Evolutionary conservation across 2,329 filamentous ascomycete species (phyloP).

Genomic region (Talaromyces sp.): DNA sequence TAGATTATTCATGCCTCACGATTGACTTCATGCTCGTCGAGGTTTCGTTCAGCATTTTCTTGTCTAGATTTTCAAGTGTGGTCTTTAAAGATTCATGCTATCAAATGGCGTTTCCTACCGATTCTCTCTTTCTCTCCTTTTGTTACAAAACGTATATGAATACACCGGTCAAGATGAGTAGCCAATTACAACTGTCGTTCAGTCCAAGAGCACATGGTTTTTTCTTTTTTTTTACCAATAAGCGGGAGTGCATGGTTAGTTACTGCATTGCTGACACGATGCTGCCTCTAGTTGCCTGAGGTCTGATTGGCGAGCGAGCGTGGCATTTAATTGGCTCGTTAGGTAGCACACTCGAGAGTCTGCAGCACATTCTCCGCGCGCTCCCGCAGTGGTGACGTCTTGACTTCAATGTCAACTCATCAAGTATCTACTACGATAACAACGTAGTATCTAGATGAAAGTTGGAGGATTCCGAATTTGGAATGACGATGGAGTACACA

Average conservation of each 20-base stretch:
- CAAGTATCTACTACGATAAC: too few relatives aligned
- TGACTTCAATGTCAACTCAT: background rate
- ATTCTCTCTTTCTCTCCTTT: background rate
- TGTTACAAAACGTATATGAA: background rate
- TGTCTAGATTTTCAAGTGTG: background rate
- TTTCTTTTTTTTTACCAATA: background rate
- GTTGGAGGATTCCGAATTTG: background rate
- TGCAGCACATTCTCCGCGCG: background rate
- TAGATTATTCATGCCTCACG: constrained; percentile 25
- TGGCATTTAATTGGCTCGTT: background rate
- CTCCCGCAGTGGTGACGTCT: constrained; percentile 1
- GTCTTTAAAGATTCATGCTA: background rate
- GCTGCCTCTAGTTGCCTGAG: background rate
- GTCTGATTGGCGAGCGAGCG: background rate
- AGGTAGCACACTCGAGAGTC: background rate
- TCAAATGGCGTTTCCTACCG: background rate
- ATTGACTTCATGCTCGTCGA: constrained; percentile 4
- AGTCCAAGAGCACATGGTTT: background rate
- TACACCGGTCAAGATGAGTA: background rate
- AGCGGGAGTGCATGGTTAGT: background rate
- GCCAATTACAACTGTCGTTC: background rate
- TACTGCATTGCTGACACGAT: background rate
- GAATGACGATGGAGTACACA: background rate
- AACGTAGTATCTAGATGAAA: too few relatives aligned
- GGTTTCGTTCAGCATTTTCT: constrained; percentile 5